Base-by-base conservation (phyloP, 257 asterid species). In the Solanum habrochaites region DNA sequence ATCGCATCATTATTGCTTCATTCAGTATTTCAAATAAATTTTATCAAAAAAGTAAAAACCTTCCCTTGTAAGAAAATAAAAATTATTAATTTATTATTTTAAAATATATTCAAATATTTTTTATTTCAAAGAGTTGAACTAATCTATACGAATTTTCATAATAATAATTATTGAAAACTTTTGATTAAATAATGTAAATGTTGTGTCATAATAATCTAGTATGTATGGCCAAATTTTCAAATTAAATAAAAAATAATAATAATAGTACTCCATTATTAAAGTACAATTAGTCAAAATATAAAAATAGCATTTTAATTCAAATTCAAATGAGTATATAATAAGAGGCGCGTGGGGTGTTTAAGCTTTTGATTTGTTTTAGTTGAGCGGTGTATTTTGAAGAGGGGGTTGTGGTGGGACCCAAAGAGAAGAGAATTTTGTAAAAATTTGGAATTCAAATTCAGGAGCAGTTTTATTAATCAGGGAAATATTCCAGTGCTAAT, bases 351-450 rank as follows among this genome's bases (percentile, higher is more conserved):
- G 85, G 72, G 11, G 13, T 8, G 23, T 31, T 37, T 52, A 84
- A 70, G 66, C 20, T 84, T 84, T 40, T 74, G 86, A 88, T 71
- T 86, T 88, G 90, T 85, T 85, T 90, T 62, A 84, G 89, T 80
- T 90, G 89, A 90, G 92, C 88, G 86, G 87, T 88, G 92, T 85
- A 87, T 72, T 85, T 67, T 88, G 85, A 56, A 86, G 83, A 23
- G 58, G 27, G 83, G 39, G 85, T 23, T 27, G 11, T 11, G 32
- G 88, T 87, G 90, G 91, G 89, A 82, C 70, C 90, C 87, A 40
- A 18, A 56, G 13, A 85, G 70, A 83, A 67, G 86, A 73, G 32
- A 75, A 83, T 64, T 74, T 87, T 73, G 52, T 60, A 62, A 81
- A 66, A 77, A 60, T 11, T 85, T 82, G 88, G 88, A 85, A 89